Conservation (phyloP, 441 rosid species). For the Capsella rubella region DNA sequence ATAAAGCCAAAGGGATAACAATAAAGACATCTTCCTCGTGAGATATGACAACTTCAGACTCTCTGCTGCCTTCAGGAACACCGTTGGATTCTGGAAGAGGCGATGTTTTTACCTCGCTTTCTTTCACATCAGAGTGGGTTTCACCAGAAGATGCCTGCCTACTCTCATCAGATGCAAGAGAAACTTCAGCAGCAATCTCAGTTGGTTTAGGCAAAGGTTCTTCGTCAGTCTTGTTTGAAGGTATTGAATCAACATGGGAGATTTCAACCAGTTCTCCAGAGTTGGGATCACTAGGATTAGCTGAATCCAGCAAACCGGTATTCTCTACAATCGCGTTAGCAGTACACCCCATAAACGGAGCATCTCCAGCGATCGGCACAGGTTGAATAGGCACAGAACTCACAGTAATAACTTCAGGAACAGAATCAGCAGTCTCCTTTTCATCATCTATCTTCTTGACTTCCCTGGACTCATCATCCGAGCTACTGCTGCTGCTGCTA, state of each 20-base stretch:
- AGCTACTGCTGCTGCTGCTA: constrained; percentile 49
- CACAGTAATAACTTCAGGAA: constrained; percentile 38
- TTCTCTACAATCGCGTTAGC: constrained; percentile 46
- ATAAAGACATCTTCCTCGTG: constrained; percentile 59
- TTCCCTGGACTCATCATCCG: constrained; percentile 60
- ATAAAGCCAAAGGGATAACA: not conserved
- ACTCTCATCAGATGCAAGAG: constrained; percentile 40
- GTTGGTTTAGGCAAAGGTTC: constrained; percentile 39
- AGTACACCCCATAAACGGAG: constrained; percentile 40
- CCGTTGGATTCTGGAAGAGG: constrained; percentile 44
- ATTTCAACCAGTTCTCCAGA: constrained; percentile 42
- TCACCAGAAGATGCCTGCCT: constrained; percentile 42
- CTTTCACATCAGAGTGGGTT: constrained; percentile 36
- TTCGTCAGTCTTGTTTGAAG: constrained; percentile 10
- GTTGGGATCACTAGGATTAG: constrained; percentile 36
- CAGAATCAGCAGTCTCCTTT: constrained; percentile 35
- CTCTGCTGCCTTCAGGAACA: constrained; percentile 38
- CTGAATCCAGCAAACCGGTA: constrained; percentile 35
- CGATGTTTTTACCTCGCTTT: constrained; percentile 39
- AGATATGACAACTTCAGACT: constrained; percentile 44
- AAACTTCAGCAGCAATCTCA: constrained; percentile 39
- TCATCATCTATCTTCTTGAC: constrained; percentile 45
- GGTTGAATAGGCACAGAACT: constrained; percentile 48
- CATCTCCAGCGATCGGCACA: constrained; percentile 46
- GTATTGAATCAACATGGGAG: constrained; percentile 34